Conservation (phyloP, 2,329 filamentous ascomycete species). For the Colletotrichum noveboracense region DNA sequence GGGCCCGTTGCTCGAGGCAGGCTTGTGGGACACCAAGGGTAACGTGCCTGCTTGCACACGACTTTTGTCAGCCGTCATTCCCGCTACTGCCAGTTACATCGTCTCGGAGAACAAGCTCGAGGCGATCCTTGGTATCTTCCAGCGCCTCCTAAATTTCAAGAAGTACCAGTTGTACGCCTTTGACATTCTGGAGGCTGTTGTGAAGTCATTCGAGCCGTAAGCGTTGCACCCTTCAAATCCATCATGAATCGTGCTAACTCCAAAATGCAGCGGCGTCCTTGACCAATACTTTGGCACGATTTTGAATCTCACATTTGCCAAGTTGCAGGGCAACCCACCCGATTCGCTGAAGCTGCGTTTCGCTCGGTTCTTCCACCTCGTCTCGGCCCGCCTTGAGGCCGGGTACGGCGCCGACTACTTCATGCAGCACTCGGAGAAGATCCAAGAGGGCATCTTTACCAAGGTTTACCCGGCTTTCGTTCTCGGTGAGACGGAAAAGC, state of each 20-base stretch:
- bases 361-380: conserved; percentile 91
- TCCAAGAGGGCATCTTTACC: conserved; percentile 82
- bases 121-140: conserved; percentile 92
- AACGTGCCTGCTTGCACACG: conserved; percentile 92
- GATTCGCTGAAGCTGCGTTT: conserved; percentile 89
- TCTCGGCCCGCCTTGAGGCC: conserved; percentile 77
- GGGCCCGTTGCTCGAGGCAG: conserved; percentile 77
- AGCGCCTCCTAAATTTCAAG: conserved; percentile 83
- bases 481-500: conserved; percentile 85
- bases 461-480: conserved; percentile 88
- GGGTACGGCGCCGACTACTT: conserved; percentile 95
- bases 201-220: conserved; percentile 75
- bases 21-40: conserved; percentile 88
- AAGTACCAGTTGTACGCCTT: conserved; percentile 87
- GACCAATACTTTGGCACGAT: conserved; percentile 82
- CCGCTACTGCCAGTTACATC: conserved; percentile 76
- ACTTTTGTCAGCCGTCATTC: conserved; percentile 82
- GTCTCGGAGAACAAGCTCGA: conserved; percentile 82
- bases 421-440: conserved; percentile 79
- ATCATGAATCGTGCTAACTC: neutral
- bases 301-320: conserved; percentile 80
- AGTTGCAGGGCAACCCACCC: conserved; percentile 70
- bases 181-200: conserved; percentile 84
- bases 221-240: conserved; percentile 34
- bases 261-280: conserved; percentile 60